Evolutionary conservation across 352 stramenopile species (phyloP).

Genomic region (Globisporangium viniferum): DNA sequence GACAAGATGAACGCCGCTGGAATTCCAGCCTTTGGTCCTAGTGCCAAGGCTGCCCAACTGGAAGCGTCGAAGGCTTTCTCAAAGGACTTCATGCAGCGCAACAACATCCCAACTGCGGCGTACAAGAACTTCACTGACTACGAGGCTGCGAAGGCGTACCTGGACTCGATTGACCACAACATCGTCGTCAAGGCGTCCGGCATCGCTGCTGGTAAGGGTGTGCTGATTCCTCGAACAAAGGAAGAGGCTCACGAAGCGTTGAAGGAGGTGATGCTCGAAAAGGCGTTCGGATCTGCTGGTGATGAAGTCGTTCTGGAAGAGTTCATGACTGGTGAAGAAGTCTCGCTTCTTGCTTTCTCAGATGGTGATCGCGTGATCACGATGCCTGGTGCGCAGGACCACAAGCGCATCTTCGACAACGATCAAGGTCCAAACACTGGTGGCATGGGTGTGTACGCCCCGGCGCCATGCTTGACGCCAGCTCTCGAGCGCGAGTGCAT

Average conservation of each 20-base stretch:
- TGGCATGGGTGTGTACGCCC: conserved; percentile 98
- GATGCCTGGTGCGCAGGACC: conserved; percentile 98
- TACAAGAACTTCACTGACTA: conserved; percentile 97
- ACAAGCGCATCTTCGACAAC: conserved; percentile 98
- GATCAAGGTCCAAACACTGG: conserved; percentile 99
- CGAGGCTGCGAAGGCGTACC: conserved; percentile 87
- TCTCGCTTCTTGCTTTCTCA: conserved; percentile 97
- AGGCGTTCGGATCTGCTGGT: conserved; percentile 93
- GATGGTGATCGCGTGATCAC: conserved; percentile 94
- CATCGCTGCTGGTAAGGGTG: conserved; percentile 98
- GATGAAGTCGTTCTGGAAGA: conserved; percentile 99
- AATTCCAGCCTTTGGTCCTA: conserved; percentile 97
- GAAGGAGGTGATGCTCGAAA: conserved; percentile 97
- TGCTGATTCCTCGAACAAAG: conserved; percentile 95
- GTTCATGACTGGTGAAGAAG: conserved; percentile 97
- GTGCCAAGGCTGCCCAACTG: conserved; percentile 91
- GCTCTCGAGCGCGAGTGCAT: conserved; percentile 92
- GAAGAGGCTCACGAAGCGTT: conserved; percentile 91
- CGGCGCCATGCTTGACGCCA: conserved; percentile 94
- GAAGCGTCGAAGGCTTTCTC: conserved; percentile 98
- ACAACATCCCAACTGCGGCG: conserved; percentile 96
- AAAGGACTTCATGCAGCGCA: conserved; percentile 99
- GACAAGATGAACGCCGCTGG: conserved; percentile 92
- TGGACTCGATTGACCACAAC: conserved; percentile 91
- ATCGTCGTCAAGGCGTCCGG: conserved; percentile 99